These are phyloP conservation scores for Senna tora DNA, from an alignment of 306 rosid species.

Conservation along the genomic window DNA sequence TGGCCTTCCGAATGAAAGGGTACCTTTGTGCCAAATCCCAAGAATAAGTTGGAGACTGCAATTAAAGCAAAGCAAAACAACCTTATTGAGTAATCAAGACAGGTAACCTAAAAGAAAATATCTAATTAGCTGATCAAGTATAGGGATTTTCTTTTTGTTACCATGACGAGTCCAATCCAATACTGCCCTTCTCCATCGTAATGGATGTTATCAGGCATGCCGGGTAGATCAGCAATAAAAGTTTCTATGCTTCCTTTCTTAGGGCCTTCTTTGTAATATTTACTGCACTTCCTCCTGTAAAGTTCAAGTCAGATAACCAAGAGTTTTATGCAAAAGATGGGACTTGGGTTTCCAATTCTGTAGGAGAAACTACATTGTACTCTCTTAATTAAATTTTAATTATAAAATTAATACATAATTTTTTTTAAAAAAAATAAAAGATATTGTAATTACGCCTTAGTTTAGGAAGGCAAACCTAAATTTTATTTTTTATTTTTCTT, in stretches of 20 bases:
- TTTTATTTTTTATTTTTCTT: too few species aligned
- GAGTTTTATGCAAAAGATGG: neutral
- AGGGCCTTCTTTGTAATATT: conserved; percentile 55
- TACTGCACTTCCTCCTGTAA: conserved; percentile 62
- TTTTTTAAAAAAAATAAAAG: too few species aligned
- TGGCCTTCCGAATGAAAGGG: conserved; percentile 60
- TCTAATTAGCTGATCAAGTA: too few species aligned
- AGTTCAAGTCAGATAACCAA: neutral
- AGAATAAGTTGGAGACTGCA: conserved; percentile 47
- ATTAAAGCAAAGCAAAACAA: conserved; percentile 42
- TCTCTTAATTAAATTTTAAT: too few species aligned
- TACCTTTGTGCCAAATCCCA: conserved; percentile 43
- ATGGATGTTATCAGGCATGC: conserved; percentile 70
- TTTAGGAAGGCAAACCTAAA: too few species aligned
- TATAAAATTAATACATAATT: too few species aligned
- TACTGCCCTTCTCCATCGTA: conserved; percentile 71
- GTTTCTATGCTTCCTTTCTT: conserved; percentile 58
- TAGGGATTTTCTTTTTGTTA: neutral
- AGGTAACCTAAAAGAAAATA: too few species aligned
- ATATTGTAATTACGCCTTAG: too few species aligned
- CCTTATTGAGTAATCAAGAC: neutral
- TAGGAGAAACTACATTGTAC: too few species aligned
- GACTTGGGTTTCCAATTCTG: too few species aligned
- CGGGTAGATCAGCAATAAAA: conserved; percentile 56
- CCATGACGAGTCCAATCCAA: conserved; percentile 59